These are phyloP conservation scores for Phaeosphaeriaceae sp. DNA, from an alignment of 2,329 filamentous ascomycete species.

Conservation along the genomic window DNA sequence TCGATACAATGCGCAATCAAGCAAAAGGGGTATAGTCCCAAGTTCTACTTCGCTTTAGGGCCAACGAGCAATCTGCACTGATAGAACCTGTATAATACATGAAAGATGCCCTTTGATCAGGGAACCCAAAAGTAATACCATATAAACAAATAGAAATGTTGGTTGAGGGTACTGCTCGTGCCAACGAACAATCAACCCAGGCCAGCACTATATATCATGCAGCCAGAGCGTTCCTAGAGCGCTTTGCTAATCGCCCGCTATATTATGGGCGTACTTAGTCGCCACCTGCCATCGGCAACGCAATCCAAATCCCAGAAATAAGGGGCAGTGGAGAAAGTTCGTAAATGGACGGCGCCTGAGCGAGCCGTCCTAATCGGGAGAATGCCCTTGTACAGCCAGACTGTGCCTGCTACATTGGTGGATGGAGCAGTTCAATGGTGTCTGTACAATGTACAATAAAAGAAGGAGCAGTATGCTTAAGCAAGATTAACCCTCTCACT, in stretches of 20 bases:
- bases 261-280: too few relatives aligned
- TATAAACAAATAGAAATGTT: background rate
- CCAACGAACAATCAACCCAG: background rate
- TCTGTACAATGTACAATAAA: background rate
- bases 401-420: too few relatives aligned
- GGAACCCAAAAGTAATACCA: background rate
- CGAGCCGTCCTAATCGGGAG: too few relatives aligned
- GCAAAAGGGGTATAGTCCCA: conserved; percentile 34
- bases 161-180: background rate
- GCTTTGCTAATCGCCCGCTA: too few relatives aligned
- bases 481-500: conserved; percentile 20
- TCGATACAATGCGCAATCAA: background rate
- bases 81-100: conserved; percentile 18
- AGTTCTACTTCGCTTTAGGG: conserved; percentile 4
- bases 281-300: too few relatives aligned
- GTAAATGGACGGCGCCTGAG: too few relatives aligned
- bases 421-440: too few relatives aligned
- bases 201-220: too few relatives aligned
- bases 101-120: conserved; percentile 4
- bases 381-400: too few relatives aligned
- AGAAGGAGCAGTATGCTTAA: background rate
- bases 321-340: too few relatives aligned
- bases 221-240: too few relatives aligned
- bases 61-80: conserved; percentile 7
- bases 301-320: too few relatives aligned